Percentiles rank a stretch among this genome's conserved stretches.
phyloP scores from a whole-genome alignment of 2,329 filamentous ascomycete genomes.

The Epichloe baconii region DNA sequence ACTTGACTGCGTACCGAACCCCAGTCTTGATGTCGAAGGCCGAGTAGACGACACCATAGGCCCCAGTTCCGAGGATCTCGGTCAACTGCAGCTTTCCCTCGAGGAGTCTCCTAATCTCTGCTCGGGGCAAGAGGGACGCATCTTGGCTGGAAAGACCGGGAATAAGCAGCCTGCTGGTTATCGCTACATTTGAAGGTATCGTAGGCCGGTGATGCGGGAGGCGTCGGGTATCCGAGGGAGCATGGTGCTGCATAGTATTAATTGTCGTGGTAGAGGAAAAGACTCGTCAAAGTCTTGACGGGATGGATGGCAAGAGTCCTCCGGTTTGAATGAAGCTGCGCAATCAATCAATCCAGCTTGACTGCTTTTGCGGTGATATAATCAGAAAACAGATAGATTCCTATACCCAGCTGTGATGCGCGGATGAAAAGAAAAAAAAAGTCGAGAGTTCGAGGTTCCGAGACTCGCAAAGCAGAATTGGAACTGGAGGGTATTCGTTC shows the following conservation, averaged over 20 bases:
- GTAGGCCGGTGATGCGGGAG: constrained; percentile 43
- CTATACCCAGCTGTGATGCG: neutral
- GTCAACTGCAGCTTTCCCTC: constrained; percentile 74
- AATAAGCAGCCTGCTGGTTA: constrained; percentile 20
- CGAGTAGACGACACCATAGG: constrained; percentile 92
- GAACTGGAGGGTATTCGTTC: constrained; percentile 4
- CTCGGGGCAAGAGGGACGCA: constrained; percentile 53
- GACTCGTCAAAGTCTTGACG: constrained; percentile 8
- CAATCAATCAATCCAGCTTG: constrained; percentile 7
- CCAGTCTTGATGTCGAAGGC: constrained; percentile 74
- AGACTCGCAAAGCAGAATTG: neutral
- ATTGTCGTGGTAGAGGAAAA: constrained; percentile 12
- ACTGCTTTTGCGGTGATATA: neutral
- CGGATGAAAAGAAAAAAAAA: neutral
- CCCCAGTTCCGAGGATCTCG: constrained; percentile 78
- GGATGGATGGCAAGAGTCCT: constrained; percentile 11
- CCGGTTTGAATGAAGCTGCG: constrained; percentile 10
- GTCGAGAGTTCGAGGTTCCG: neutral
- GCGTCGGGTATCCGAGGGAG: constrained; percentile 43
- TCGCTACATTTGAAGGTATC: constrained; percentile 32
- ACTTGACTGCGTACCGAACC: constrained; percentile 87
- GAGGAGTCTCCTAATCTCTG: constrained; percentile 69
- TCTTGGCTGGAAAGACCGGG: constrained; percentile 29
- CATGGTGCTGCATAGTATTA: constrained; percentile 46
- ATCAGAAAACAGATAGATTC: neutral